Conservation (phyloP, 768 basidiomycete species). For the Hypholoma sublateritium region DNA sequence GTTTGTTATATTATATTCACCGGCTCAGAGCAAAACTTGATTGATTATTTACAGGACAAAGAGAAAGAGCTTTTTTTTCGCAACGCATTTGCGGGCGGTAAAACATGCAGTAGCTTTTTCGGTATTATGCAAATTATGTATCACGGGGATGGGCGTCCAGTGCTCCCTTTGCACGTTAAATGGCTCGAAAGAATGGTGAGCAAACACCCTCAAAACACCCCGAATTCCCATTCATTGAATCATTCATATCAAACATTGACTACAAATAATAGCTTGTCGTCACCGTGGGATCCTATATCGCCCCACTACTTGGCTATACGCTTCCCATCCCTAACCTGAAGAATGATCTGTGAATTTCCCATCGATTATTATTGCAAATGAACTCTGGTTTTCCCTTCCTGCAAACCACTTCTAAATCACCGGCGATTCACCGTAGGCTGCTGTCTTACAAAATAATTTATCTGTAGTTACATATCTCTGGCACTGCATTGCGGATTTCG, state of each 20-base stretch:
- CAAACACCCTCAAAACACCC: not conserved
- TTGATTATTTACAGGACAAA: slow-evolving; percentile 17
- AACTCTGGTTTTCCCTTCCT: no score
- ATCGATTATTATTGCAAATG: no score
- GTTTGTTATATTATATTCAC: not conserved
- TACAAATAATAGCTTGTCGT: slow-evolving; percentile 20
- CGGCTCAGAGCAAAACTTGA: no score
- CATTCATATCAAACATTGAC: not conserved
- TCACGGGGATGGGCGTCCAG: slow-evolving; percentile 25
- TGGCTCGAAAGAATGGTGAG: slow-evolving; percentile 29
- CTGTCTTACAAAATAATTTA: no score
- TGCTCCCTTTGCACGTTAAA: slow-evolving; percentile 24
- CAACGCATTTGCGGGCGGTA: slow-evolving; percentile 22
- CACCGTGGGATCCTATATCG: slow-evolving; percentile 24
- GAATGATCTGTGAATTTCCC: not conserved
- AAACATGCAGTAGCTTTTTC: slow-evolving; percentile 14
- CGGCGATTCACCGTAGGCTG: no score
- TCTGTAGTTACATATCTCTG: no score
- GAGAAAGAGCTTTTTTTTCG: slow-evolving; percentile 35
- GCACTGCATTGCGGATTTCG: no score
- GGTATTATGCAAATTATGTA: slow-evolving; percentile 22
- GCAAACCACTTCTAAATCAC: no score
- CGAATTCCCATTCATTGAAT: not conserved
- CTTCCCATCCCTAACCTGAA: slow-evolving; percentile 15
- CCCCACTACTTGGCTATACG: slow-evolving; percentile 23